Percentiles rank a stretch among this genome's conserved stretches.
phyloP scores from a whole-genome alignment of 805 yeast species.

The Ogataea sp. region DNA sequence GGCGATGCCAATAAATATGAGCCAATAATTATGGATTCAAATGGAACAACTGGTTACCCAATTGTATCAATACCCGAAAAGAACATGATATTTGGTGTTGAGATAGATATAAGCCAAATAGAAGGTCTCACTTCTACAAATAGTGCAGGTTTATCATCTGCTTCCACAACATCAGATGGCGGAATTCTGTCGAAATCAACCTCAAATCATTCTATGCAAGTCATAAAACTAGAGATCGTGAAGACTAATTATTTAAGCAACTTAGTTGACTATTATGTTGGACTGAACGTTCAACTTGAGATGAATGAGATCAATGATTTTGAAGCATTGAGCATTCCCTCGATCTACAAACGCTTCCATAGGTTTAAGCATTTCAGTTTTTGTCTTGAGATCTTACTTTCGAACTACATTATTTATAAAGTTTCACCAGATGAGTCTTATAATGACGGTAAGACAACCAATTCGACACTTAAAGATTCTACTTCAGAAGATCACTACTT shows the following conservation, averaged over 20 bases:
- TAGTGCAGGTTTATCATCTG: slow-evolving; percentile 3
- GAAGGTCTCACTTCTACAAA: slow-evolving; percentile 14
- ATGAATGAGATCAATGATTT: slow-evolving; percentile 3
- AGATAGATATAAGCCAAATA: slow-evolving; percentile 25
- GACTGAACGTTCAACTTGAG: slow-evolving; percentile 15
- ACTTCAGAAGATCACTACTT: slow-evolving; percentile 14
- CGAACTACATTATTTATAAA: slow-evolving; percentile 28
- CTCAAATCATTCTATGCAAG: slow-evolving; percentile 5
- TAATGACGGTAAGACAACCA: slow-evolving; percentile 4
- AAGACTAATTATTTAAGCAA: slow-evolving; percentile 37
- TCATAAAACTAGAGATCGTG: slow-evolving; percentile 22
- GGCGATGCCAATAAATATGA: no score
- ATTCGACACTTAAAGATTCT: not conserved
- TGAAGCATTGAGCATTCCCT: slow-evolving; percentile 18
- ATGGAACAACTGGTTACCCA: slow-evolving; percentile 38
- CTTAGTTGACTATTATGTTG: slow-evolving; percentile 39
- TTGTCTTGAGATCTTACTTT: slow-evolving; percentile 41
- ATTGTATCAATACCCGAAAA: slow-evolving; percentile 36
- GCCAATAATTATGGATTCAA: slow-evolving; percentile 14
- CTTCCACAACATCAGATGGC: not conserved
- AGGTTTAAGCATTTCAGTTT: slow-evolving; percentile 36
- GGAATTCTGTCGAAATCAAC: not conserved
- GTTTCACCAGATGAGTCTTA: slow-evolving; percentile 18
- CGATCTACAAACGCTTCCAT: slow-evolving; percentile 28
- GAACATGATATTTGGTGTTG: slow-evolving; percentile 43